These are phyloP conservation scores for sweet orange (Citrus sinensis) DNA, from an alignment of 345 rosid species.

Conservation along the genomic window DVS_A1.0 CM039163.1:5689501-5690000, in stretches of 20 bases:
- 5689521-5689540: background rate
- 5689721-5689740: constrained; percentile 44
- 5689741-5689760: constrained; percentile 49
- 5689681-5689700: constrained; percentile 46
- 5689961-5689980: background rate
- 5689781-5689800: background rate
- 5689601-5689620: background rate
- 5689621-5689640: constrained; percentile 11
- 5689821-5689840: background rate
- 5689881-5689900: background rate
- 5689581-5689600: background rate
- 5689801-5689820: background rate
- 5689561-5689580: background rate
- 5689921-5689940: background rate
- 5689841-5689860: background rate
- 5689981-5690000: background rate
- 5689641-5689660: constrained; percentile 60
- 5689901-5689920: background rate
- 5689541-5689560: background rate
- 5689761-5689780: background rate
- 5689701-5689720: constrained; percentile 48
- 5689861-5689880: background rate
- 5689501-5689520: constrained; percentile 7
- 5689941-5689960: background rate
- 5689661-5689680: constrained; percentile 66